A percentile compares a stretch with the other conserved stretches of the same genome.
Conservation (phyloP, 164 flowering plant species). For the Berberis thunbergii region DNA sequence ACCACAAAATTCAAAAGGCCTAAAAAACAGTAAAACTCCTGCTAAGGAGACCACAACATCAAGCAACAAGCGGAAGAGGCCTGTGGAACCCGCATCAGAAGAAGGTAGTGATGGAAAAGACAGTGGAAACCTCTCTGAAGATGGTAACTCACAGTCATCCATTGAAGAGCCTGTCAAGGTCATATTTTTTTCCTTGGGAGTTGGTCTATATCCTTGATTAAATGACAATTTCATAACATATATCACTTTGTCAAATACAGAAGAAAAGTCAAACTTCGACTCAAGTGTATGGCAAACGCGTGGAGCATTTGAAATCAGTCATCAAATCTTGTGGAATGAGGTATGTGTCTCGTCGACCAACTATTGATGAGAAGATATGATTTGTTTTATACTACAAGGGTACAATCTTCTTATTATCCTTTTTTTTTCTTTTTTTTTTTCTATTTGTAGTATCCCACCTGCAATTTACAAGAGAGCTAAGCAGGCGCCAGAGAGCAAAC, state of each 20-base stretch:
- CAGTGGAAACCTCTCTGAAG: conserved; percentile 44
- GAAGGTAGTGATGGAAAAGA: not conserved
- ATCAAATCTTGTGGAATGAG: conserved; percentile 91
- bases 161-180: conserved; percentile 60
- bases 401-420: not conserved
- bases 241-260: conserved; percentile 27
- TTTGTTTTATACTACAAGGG: not conserved
- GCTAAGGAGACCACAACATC: no score
- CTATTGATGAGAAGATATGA: not conserved
- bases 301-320: conserved; percentile 73
- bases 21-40: conserved; percentile 45
- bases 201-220: not conserved
- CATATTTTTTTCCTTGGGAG: not conserved
- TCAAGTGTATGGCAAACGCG: conserved; percentile 66
- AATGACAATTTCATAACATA: not conserved
- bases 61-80: no score
- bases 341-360: conserved; percentile 20
- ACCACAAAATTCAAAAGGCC: conserved; percentile 25
- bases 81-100: no score
- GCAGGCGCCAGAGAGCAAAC: conserved; percentile 78
- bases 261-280: conserved; percentile 47
- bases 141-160: conserved; percentile 49
- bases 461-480: conserved; percentile 70
- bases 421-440: conserved; percentile 3
- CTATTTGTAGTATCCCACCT: conserved; percentile 62